These are phyloP conservation scores for Populus alba DNA, from an alignment of 345 rosid genomes.

Conservation along the genomic window DNA sequence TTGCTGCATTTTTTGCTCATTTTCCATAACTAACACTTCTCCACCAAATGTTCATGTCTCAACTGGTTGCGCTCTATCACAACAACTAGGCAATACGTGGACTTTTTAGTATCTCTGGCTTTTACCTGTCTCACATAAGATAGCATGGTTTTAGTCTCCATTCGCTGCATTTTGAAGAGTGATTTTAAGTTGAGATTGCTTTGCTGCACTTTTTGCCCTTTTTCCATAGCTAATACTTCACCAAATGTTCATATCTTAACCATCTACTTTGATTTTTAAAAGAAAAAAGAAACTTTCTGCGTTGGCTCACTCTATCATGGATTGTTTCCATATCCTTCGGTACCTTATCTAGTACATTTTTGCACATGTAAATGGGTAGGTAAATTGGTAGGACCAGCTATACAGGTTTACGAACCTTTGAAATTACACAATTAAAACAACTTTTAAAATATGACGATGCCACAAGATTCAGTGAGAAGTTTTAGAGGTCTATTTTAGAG, in stretches of 20 bases:
- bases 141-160: not conserved
- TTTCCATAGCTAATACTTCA: not conserved
- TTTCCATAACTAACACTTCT: not conserved
- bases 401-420: not conserved
- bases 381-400: not conserved
- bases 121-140: not conserved
- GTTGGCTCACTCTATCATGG: not conserved
- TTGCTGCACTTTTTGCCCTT: not conserved
- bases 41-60: not conserved
- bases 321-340: slow-evolving; percentile 7
- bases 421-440: not conserved
- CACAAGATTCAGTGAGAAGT: slow-evolving; percentile 3
- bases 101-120: slow-evolving; percentile 12
- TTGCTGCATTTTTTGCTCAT: not conserved
- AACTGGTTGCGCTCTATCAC: slow-evolving; percentile 71
- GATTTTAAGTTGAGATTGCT: not conserved
- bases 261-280: too few species aligned
- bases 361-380: not conserved
- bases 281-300: not conserved
- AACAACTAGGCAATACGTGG: slow-evolving; percentile 73
- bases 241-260: slow-evolving; percentile 3
- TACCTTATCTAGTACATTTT: slow-evolving; percentile 1
- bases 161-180: not conserved
- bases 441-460: not conserved
- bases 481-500: too few species aligned